Evolutionary conservation across 306 rosid genomes (phyloP).

Genomic region (Cucurbita maxima): DNA sequence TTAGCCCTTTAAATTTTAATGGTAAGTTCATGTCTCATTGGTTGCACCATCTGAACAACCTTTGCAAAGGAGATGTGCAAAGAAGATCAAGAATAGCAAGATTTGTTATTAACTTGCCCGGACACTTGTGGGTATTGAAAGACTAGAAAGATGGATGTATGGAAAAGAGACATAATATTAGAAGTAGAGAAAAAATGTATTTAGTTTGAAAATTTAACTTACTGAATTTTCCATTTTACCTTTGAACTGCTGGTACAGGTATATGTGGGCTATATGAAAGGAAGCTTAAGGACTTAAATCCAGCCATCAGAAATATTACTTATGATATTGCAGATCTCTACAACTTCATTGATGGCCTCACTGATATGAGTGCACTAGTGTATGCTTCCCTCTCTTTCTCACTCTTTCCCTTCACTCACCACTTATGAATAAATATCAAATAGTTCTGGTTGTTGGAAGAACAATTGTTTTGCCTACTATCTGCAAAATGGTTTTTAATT

Average conservation of each 20-base stretch:
- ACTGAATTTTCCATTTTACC: constrained; percentile 13
- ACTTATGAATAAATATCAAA: neutral
- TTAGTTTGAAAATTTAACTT: neutral
- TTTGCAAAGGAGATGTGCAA: neutral
- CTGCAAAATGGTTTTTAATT: neutral
- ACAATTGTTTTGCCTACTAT: neutral
- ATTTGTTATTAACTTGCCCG: neutral
- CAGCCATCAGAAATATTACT: constrained; percentile 66
- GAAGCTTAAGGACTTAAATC: constrained; percentile 92
- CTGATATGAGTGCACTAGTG: constrained; percentile 98
- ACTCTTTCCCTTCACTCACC: neutral
- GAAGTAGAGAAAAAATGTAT: neutral
- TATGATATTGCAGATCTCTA: constrained; percentile 86
- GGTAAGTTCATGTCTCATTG: neutral
- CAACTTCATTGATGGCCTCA: constrained; percentile 87
- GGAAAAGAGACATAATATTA: neutral
- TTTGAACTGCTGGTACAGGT: constrained; percentile 34
- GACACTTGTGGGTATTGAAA: neutral
- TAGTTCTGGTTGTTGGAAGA: neutral
- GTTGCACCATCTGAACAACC: neutral
- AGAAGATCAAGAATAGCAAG: neutral
- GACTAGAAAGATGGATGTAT: neutral
- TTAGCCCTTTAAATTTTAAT: neutral
- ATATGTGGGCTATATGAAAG: constrained; percentile 86
- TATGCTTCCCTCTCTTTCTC: constrained; percentile 26